Percentiles rank a stretch among this genome's conserved stretches.
These are phyloP conservation scores for Epichloe baconii DNA, from an alignment of 2,329 filamentous ascomycete genomes.

Conservation along the genomic window DNA sequence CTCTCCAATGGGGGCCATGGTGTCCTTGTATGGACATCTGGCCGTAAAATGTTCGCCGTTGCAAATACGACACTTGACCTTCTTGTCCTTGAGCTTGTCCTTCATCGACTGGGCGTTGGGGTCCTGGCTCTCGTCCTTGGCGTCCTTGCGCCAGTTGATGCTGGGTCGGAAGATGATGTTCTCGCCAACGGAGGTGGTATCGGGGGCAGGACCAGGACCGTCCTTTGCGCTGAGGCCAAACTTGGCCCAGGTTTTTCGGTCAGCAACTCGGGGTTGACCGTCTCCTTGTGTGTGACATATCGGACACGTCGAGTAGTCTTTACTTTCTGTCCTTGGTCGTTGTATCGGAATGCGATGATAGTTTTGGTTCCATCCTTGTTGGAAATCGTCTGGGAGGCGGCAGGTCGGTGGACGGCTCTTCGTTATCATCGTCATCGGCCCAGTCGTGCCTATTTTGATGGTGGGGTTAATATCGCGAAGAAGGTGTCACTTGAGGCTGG, in stretches of 20 bases:
- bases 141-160: slow-evolving; percentile 85
- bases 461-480: slow-evolving; percentile 23
- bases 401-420: slow-evolving; percentile 55
- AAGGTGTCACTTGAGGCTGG: not conserved
- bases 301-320: slow-evolving; percentile 95
- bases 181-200: slow-evolving; percentile 89
- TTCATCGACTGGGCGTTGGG: slow-evolving; percentile 62
- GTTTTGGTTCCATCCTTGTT: slow-evolving; percentile 99
- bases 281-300: slow-evolving; percentile 79
- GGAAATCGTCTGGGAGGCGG: slow-evolving; percentile 75
- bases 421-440: slow-evolving; percentile 91
- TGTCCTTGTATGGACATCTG: slow-evolving; percentile 98
- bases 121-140: slow-evolving; percentile 66
- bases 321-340: slow-evolving; percentile 89
- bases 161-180: slow-evolving; percentile 95
- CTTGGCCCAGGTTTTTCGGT: slow-evolving; percentile 86
- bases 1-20: slow-evolving; percentile 79
- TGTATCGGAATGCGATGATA: slow-evolving; percentile 75
- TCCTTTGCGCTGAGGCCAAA: slow-evolving; percentile 87
- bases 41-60: slow-evolving; percentile 98
- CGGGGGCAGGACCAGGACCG: slow-evolving; percentile 63
- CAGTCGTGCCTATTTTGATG: slow-evolving; percentile 54
- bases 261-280: slow-evolving; percentile 95
- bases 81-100: slow-evolving; percentile 90
- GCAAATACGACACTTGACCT: slow-evolving; percentile 99